Base-by-base conservation (phyloP, 148 eudicot genomes). In the Camellia granthamiana region DNA sequence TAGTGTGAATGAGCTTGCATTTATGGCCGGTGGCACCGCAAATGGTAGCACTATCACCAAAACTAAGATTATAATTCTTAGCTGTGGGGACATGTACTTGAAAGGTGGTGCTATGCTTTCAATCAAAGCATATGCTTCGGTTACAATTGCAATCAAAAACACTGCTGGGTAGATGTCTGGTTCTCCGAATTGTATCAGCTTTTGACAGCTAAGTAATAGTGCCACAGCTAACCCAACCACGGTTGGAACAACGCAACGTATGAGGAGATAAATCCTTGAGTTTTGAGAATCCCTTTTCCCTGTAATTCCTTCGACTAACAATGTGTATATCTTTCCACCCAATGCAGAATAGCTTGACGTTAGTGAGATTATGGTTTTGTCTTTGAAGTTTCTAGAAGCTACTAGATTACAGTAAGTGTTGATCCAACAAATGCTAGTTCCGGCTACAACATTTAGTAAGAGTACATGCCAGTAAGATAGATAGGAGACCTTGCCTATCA, bases 111-210 rank as follows among this genome's bases (percentile, higher is more conserved):
- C 43, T 3, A 73, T 23, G 62, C 62, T 55, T 23, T 55, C 62
- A 30, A 55, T 43, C 42, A 73, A 73, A 23, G 76, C 62, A 55
- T 23, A 55, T 52, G n/a, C 61, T 23, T n/a, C n/a, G 3, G 61
- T 73, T 73, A 6, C 62, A 47, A 72, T 49, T 49, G 75, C 76
- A 73, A 44, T 38, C 10, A 55, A 7, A 55, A 73, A 73, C 7
- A 73, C 62, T 4, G 38, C 3, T 2, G 62, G 61, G 46, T 54
- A 55, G n/a, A 54, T 54, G 44, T 73, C 76, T 55, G 41, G 59
- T 69, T 69, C 72, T 41, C 72, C 54, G 43, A 30, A 69, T 69
- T 14, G 46, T 42, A 43, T 69, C n/a, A 69, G 52, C n/a, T 44
- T 14, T 69, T 51, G 51, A 15, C 52, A 69, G 52, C 72, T 69